These are phyloP conservation scores for Phytophthora lateralis DNA, from an alignment of 352 stramenopile genomes.

Conservation along the genomic window DNA sequence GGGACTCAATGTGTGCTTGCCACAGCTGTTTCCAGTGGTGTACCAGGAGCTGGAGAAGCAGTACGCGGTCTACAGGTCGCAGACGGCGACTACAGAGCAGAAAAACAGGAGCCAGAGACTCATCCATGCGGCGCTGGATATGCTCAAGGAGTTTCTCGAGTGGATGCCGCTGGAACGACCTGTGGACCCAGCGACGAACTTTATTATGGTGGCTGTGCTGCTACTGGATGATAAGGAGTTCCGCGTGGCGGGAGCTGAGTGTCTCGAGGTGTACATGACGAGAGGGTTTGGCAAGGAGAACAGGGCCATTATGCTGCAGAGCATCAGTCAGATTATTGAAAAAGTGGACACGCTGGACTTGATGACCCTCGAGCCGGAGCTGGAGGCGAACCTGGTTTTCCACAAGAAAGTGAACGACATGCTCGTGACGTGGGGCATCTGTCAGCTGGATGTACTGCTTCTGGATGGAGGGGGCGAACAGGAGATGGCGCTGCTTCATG, in stretches of 20 bases:
- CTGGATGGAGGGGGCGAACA: slow-evolving; percentile 41
- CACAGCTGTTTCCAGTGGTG: slow-evolving; percentile 68
- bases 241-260: slow-evolving; percentile 62
- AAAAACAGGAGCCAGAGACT: slow-evolving; percentile 52
- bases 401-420: slow-evolving; percentile 82
- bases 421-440: slow-evolving; percentile 71
- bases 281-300: slow-evolving; percentile 76
- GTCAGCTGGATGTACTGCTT: slow-evolving; percentile 67
- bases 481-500: slow-evolving; percentile 54
- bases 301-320: slow-evolving; percentile 63
- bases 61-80: slow-evolving; percentile 54
- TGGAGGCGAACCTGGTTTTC: slow-evolving; percentile 62
- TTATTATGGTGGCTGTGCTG: slow-evolving; percentile 65
- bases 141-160: slow-evolving; percentile 85
- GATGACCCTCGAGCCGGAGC: slow-evolving; percentile 42
- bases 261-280: slow-evolving; percentile 73
- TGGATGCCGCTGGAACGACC: slow-evolving; percentile 79
- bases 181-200: slow-evolving; percentile 56
- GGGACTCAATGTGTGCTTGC: slow-evolving; percentile 73
- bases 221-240: slow-evolving; percentile 65
- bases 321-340: slow-evolving; percentile 59
- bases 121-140: slow-evolving; percentile 65
- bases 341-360: slow-evolving; percentile 60
- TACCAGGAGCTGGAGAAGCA: slow-evolving; percentile 81
- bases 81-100: slow-evolving; percentile 15